Conservation (phyloP, 371 early-diverging fungal species). For the Smittium culicis region DNA sequence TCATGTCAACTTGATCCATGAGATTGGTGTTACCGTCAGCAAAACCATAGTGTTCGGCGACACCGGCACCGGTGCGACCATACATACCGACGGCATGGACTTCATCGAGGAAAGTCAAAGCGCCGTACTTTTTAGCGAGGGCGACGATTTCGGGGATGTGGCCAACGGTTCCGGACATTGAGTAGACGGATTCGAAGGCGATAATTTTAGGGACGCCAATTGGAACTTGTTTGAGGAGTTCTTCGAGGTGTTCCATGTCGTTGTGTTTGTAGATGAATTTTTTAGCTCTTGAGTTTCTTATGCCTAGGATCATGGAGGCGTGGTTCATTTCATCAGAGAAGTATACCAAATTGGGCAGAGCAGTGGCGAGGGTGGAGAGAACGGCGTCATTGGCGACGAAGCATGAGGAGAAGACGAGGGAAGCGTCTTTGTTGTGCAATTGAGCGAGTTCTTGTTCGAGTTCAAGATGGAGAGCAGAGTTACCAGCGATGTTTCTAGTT, state of each 20-base stretch:
- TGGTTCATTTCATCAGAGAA: conserved; percentile 91
- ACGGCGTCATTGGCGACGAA: conserved; percentile 98
- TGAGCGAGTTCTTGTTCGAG: conserved; percentile 83
- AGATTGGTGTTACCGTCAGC: conserved; percentile 45
- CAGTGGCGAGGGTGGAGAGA: conserved; percentile 75
- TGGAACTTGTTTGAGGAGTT: conserved; percentile 60
- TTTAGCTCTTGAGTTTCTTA: conserved; percentile 76
- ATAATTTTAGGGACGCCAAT: conserved; percentile 82
- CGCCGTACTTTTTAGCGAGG: conserved; percentile 92
- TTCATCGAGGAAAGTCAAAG: conserved; percentile 95
- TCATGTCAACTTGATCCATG: conserved; percentile 87
- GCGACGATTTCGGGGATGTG: conserved; percentile 83
- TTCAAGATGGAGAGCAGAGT: conserved; percentile 84
- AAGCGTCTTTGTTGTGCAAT: conserved; percentile 82
- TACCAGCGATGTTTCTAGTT: conserved; percentile 98
- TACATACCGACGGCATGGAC: conserved; percentile 99
- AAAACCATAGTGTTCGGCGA: conserved; percentile 88
- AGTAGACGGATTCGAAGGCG: conserved; percentile 96
- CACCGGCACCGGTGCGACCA: conserved; percentile 89
- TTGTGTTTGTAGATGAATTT: conserved; percentile 94
- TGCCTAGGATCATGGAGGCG: conserved; percentile 98
- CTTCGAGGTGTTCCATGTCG: conserved; percentile 80
- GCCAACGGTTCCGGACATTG: conserved; percentile 96
- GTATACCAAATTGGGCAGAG: conserved; percentile 85
- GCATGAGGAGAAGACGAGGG: conserved; percentile 95